Percentiles rank a stretch among this genome's conserved stretches.
Conservation (phyloP, 345 rosid genomes). For the Murraya koenigii region DNA sequence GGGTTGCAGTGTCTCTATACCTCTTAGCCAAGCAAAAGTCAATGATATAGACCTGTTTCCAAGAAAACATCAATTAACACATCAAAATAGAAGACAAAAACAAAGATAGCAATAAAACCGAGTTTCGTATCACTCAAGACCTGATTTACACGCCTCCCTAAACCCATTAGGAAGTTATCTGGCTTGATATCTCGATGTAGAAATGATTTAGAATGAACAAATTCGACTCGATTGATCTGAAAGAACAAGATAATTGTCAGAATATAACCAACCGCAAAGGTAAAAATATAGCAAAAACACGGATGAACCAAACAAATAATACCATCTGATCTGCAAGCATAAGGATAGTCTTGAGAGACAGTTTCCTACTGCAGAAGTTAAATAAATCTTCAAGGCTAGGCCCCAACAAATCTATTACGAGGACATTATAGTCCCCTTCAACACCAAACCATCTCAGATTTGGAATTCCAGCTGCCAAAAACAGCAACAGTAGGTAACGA, state of each 20-base stretch:
- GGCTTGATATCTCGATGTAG: slow-evolving; percentile 92
- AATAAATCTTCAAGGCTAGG: slow-evolving; percentile 95
- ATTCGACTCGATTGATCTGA: slow-evolving; percentile 86
- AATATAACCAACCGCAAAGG: not conserved
- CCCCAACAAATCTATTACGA: slow-evolving; percentile 85
- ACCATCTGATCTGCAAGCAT: slow-evolving; percentile 99
- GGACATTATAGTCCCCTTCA: slow-evolving; percentile 85
- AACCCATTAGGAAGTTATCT: slow-evolving; percentile 92
- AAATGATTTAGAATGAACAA: slow-evolving; percentile 82
- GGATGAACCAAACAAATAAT: slow-evolving; percentile 19
- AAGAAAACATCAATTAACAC: slow-evolving; percentile 7
- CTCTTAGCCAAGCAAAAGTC: slow-evolving; percentile 95
- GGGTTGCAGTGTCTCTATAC: slow-evolving; percentile 71
- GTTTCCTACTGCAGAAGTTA: slow-evolving; percentile 82
- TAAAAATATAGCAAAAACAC: slow-evolving; percentile 11
- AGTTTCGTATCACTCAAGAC: slow-evolving; percentile 31
- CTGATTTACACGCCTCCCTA: slow-evolving; percentile 86
- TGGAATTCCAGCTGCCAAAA: slow-evolving; percentile 73
- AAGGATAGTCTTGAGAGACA: slow-evolving; percentile 82
- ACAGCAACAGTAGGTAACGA: slow-evolving; percentile 8
- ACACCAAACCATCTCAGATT: slow-evolving; percentile 80
- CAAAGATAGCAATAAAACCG: not conserved
- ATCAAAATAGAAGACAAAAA: slow-evolving; percentile 12
- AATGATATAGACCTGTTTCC: slow-evolving; percentile 65
- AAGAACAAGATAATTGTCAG: slow-evolving; percentile 17